Evolutionary conservation across 2,329 filamentous ascomycete species (phyloP).

Genomic region (Neonectria ditissima): DNA sequence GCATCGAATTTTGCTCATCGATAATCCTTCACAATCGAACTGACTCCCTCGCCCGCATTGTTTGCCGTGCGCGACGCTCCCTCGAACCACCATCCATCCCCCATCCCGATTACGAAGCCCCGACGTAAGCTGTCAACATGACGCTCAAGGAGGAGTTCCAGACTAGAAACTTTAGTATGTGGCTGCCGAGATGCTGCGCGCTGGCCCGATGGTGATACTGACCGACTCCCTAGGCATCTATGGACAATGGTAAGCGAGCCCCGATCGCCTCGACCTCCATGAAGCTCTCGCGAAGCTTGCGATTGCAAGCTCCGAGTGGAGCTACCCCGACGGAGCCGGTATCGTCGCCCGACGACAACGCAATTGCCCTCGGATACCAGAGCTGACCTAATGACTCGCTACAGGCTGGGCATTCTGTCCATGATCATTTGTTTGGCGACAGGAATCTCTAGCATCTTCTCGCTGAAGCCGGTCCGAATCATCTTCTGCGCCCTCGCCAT

Average conservation of each 20-base stretch:
- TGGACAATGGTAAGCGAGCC: constrained; percentile 75
- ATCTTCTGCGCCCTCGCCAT: constrained; percentile 65
- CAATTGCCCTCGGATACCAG: constrained; percentile 15
- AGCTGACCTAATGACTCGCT: constrained; percentile 26
- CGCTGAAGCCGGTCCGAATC: constrained; percentile 60
- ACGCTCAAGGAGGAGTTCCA: constrained; percentile 78
- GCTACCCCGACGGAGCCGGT: constrained; percentile 16
- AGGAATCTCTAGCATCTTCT: constrained; percentile 76
- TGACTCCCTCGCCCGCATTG: constrained; percentile 14
- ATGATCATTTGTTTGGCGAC: constrained; percentile 79
- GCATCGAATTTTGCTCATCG: constrained; percentile 25
- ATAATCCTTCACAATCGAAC: constrained; percentile 19
- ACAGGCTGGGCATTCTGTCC: constrained; percentile 75
- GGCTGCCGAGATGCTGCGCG: constrained; percentile 23
- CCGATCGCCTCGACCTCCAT: neutral
- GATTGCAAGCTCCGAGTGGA: constrained; percentile 28
- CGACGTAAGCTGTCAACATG: constrained; percentile 64
- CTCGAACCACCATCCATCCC: constrained; percentile 17
- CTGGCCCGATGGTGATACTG: constrained; percentile 42
- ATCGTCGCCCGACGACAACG: neutral
- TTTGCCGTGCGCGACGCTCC: constrained; percentile 28
- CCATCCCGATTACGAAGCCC: constrained; percentile 36
- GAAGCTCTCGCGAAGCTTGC: constrained; percentile 12
- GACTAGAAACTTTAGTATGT: constrained; percentile 80
- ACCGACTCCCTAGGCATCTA: constrained; percentile 71